Evolutionary conservation across 257 asterid genomes (phyloP).

Genomic region (Cynanchum wilfordii): DNA sequence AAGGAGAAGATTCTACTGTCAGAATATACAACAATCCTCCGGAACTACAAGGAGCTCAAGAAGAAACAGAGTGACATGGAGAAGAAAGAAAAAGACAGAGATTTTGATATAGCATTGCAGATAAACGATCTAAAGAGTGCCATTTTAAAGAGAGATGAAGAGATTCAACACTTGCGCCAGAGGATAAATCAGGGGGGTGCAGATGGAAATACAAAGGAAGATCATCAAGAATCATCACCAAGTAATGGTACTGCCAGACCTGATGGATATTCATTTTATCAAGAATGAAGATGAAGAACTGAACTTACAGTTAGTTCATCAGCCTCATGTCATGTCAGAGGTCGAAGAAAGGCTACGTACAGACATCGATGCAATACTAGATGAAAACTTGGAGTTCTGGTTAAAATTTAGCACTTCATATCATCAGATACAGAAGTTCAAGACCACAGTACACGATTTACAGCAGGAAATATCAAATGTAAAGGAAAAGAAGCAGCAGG

Average conservation of each 20-base stretch:
- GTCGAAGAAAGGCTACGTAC: conserved; percentile 66
- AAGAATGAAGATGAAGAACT: conserved; percentile 31
- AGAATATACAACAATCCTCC: conserved; percentile 66
- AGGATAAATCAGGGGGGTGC: conserved; percentile 31
- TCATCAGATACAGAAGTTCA: conserved; percentile 85
- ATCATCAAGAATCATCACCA: background rate
- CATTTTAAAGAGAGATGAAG: conserved; percentile 59
- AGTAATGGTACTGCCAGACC: conserved; percentile 17
- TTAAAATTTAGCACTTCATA: conserved; percentile 78
- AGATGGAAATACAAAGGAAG: conserved; percentile 22
- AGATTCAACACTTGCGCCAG: conserved; percentile 46
- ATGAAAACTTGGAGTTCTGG: conserved; percentile 92
- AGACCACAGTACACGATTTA: conserved; percentile 61
- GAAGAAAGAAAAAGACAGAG: conserved; percentile 55
- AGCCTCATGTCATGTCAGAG: conserved; percentile 31
- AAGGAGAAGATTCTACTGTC: conserved; percentile 59
- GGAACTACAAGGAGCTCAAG: conserved; percentile 79
- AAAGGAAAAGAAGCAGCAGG: conserved; percentile 48
- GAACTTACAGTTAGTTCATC: conserved; percentile 25
- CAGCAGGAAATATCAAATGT: conserved; percentile 53
- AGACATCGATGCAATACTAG: conserved; percentile 70
- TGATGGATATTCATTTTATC: background rate
- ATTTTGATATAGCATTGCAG: conserved; percentile 59
- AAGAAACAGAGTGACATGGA: conserved; percentile 54
- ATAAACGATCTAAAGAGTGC: conserved; percentile 56